Conservation (phyloP, 164 flowering plant genomes). For the Umbellularia californica region DNA sequence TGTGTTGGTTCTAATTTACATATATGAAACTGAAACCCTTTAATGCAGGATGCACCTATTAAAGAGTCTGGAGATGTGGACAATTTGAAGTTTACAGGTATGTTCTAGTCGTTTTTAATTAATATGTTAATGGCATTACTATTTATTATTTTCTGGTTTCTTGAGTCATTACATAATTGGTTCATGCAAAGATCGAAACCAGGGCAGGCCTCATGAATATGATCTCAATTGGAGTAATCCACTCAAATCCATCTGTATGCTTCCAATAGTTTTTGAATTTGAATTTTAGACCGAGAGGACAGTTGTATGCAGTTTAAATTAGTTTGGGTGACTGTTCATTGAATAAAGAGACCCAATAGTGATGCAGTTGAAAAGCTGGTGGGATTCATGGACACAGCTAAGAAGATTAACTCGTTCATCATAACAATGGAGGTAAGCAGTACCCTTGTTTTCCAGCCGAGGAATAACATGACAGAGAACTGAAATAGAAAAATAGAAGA, state of each 20-base stretch:
- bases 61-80: constrained; percentile 83
- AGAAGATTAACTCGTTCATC: too few relatives aligned
- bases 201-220: neutral
- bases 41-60: constrained; percentile 88
- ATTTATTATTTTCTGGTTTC: neutral
- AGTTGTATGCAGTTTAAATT: too few relatives aligned
- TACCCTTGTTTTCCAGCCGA: too few relatives aligned
- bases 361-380: too few relatives aligned
- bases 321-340: too few relatives aligned
- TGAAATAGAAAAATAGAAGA: too few relatives aligned
- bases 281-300: too few relatives aligned
- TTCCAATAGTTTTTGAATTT: neutral
- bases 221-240: too few relatives aligned
- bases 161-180: neutral
- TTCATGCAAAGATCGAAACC: neutral
- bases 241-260: neutral
- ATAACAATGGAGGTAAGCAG: too few relatives aligned
- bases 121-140: neutral
- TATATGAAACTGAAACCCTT: constrained; percentile 6
- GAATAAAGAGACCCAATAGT: too few relatives aligned
- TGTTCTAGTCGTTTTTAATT: constrained; percentile 1
- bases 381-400: too few relatives aligned
- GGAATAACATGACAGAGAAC: too few relatives aligned
- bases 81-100: constrained; percentile 73
- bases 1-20: neutral